These are phyloP conservation scores for Yarrowia galli DNA, from an alignment of 1,139 yeast species.

Conservation along the genomic window DNA sequence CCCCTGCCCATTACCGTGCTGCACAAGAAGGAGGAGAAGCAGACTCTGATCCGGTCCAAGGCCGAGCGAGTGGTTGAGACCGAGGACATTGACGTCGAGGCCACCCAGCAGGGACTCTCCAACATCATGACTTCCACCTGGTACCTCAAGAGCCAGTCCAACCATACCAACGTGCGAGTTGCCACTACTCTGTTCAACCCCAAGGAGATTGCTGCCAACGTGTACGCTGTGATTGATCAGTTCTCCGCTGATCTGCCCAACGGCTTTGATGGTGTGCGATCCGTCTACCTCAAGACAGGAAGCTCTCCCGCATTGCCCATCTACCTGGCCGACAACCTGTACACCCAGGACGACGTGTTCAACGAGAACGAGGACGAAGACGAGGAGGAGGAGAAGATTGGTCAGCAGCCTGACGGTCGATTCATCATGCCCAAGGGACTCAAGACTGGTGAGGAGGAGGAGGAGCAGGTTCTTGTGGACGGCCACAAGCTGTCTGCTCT, in stretches of 20 bases:
- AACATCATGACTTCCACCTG: conserved; percentile 66
- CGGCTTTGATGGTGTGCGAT: conserved; percentile 60
- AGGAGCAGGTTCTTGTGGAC: conserved; percentile 49
- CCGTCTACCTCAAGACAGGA: conserved; percentile 71
- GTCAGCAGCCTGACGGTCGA: conserved; percentile 44
- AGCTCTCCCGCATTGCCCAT: conserved; percentile 86
- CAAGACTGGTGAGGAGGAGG: conserved; percentile 48
- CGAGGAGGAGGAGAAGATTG: conserved; percentile 49
- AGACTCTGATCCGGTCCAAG: conserved; percentile 44
- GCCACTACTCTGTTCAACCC: conserved; percentile 53
- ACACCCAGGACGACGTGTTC: conserved; percentile 55
- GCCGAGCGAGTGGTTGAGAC: conserved; percentile 47
- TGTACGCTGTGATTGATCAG: conserved; percentile 61
- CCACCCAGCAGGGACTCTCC: conserved; percentile 65
- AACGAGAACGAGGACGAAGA: conserved; percentile 47
- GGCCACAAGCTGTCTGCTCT: conserved; percentile 61
- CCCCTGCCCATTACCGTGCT: conserved; percentile 73
- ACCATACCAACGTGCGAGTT: conserved; percentile 67
- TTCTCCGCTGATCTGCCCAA: conserved; percentile 54
- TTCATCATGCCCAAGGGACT: conserved; percentile 38
- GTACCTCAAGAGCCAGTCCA: conserved; percentile 77
- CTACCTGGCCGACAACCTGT: conserved; percentile 69
- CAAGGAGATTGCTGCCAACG: conserved; percentile 58
- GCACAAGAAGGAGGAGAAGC: conserved; percentile 42
- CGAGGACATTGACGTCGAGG: conserved; percentile 49